Base-by-base conservation (phyloP, 2,329 filamentous ascomycete species). In the Aschersonia sp. region DNA sequence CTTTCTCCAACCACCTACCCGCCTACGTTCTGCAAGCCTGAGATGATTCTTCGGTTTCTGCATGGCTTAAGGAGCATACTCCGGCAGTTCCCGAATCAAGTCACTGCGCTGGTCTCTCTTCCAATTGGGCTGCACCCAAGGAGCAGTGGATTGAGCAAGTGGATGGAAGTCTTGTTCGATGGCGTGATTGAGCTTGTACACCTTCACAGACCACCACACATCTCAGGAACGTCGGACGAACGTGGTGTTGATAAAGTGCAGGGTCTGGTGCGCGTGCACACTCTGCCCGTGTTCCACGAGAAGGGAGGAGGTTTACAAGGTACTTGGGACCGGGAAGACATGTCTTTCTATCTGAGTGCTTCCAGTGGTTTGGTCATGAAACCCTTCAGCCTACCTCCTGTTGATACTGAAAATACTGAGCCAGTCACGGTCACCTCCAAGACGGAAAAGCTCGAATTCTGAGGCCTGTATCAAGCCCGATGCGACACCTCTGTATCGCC, bases 271-370 rank as follows among this genome's bases (percentile, higher is more conserved):
- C 84, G 81, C 51, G 77, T 94, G 1, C 87, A 94, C 62, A 82
- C 82, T 47, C 65, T 97, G 37, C 90, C 92, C 0, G 72, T 95
- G 1, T 82, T 87, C 54, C 86, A 94, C 50, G 90, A 97, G 60
- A 87, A 85, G 54, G 90, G 92, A 2, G 88, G 88, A 2, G 87
- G 87, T 8, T 74, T 77, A 2, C 79, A 79, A 50, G 72, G 76
- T 40, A 77, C 77, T 49, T 80, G 79, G 52, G 74, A 83, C 47
- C 81, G 85, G 30, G 86, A 94, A 58, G 88, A 95, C 64, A 76
- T 95, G 64, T 88, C 88, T 5, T 98, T 98, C 62, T 89, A 81
- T 51, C 67, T 98, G 46, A 95, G 87, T 62, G 74, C 87, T 56
- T 75, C 77, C 3, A 81, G 77, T 56, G 89, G 87, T 46, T 79